These are phyloP conservation scores for Bruguiera gymnorhiza DNA, from an alignment of 345 rosid species.

Conservation along the genomic window DNA sequence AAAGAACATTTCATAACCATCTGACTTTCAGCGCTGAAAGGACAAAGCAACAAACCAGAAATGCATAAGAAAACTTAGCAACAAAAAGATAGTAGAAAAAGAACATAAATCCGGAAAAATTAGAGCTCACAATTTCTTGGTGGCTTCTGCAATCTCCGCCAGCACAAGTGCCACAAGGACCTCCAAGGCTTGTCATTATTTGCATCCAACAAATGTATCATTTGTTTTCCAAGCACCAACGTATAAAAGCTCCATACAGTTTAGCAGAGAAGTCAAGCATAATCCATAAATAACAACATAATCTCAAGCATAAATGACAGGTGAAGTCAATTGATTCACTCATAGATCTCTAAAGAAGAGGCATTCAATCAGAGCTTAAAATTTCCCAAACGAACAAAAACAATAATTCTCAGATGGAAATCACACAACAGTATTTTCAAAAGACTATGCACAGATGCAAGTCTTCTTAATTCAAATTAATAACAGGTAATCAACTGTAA, in stretches of 20 bases:
- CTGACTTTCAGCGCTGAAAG: slow-evolving; percentile 79
- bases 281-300: no score
- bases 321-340: no score
- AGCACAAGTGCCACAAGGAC: slow-evolving; percentile 90
- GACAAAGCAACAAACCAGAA: slow-evolving; percentile 25
- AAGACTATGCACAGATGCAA: no score
- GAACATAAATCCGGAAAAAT: background rate
- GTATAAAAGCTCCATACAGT: background rate
- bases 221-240: slow-evolving; percentile 1
- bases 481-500: no score
- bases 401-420: no score
- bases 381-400: no score
- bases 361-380: no score
- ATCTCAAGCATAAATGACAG: no score
- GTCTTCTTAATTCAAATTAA: no score
- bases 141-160: slow-evolving; percentile 90
- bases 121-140: slow-evolving; percentile 69
- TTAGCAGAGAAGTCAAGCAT: background rate
- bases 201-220: slow-evolving; percentile 81
- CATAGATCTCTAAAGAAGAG: no score
- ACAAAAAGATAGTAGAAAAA: background rate
- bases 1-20: slow-evolving; percentile 82
- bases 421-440: no score
- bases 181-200: slow-evolving; percentile 97
- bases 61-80: background rate